Evolutionary conservation across 306 rosid species (phyloP).

Genomic region (Boehmeria nivea): DNA sequence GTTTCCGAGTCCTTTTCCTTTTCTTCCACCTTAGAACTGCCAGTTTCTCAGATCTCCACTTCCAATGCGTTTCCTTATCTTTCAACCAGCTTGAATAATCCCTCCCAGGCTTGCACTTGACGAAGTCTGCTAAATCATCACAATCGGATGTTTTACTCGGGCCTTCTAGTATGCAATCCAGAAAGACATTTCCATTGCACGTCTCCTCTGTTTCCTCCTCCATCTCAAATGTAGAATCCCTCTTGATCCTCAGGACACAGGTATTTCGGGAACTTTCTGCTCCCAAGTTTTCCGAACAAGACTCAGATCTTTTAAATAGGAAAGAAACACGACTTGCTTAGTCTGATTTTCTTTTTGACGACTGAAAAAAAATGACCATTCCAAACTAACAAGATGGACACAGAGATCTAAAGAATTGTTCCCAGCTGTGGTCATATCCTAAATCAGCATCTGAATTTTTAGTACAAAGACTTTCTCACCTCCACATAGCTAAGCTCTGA

Average conservation of each 20-base stretch:
- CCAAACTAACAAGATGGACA: no score
- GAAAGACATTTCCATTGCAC: conserved; percentile 44
- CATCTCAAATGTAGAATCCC: no score
- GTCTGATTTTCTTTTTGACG: not conserved
- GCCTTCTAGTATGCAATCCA: conserved; percentile 34
- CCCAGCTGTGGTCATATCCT: not conserved
- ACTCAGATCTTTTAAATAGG: conserved; percentile 6
- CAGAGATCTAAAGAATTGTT: no score
- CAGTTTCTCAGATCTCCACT: conserved; percentile 34
- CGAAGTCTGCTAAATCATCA: conserved; percentile 56
- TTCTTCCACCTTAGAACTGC: conserved; percentile 38
- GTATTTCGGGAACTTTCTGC: no score
- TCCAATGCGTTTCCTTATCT: conserved; percentile 29
- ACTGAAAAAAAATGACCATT: no score
- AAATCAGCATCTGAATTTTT: no score
- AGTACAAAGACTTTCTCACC: no score
- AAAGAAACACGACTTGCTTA: not conserved
- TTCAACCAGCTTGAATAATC: conserved; percentile 61
- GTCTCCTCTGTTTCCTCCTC: conserved; percentile 41
- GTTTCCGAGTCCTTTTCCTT: conserved; percentile 38
- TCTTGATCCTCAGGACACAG: no score
- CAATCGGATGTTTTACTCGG: conserved; percentile 36
- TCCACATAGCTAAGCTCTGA: no score
- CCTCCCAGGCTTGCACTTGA: conserved; percentile 48
- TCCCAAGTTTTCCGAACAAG: not conserved